A percentile compares a stretch with the other conserved stretches of the same genome.
Evolutionary conservation across 805 yeast species (phyloP).

Genomic region (Candida palmyrensis): DNA sequence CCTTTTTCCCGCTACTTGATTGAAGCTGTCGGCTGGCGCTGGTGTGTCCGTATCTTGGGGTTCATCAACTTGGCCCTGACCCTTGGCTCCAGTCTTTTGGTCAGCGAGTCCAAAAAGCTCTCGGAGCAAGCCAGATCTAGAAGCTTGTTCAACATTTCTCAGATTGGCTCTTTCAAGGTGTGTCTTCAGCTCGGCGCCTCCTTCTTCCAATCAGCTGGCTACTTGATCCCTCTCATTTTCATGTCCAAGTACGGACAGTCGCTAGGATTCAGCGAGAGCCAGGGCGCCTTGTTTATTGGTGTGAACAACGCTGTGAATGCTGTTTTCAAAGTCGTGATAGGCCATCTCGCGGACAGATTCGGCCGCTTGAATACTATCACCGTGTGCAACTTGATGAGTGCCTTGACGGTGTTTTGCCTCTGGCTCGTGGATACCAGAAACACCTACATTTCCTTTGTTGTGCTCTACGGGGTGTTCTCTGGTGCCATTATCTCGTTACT

Average conservation of each 20-base stretch:
- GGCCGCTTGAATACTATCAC: slow-evolving; percentile 16
- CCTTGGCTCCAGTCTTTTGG: slow-evolving; percentile 10
- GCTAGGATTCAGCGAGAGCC: slow-evolving; percentile 19
- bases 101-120: slow-evolving; percentile 8
- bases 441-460: slow-evolving; percentile 25
- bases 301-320: slow-evolving; percentile 30
- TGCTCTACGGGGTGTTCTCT: slow-evolving; percentile 28
- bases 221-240: slow-evolving; percentile 25
- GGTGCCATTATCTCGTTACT: slow-evolving; percentile 29
- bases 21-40: slow-evolving; percentile 25
- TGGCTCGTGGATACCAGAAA: slow-evolving; percentile 15
- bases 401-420: slow-evolving; percentile 12
- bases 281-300: slow-evolving; percentile 31
- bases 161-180: slow-evolving; percentile 14
- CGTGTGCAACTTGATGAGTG: slow-evolving; percentile 12
- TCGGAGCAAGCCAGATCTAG: slow-evolving; percentile 2
- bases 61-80: slow-evolving; percentile 16
- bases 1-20: slow-evolving; percentile 20
- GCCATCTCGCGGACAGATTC: slow-evolving; percentile 12
- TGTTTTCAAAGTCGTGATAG: slow-evolving; percentile 12
- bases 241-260: slow-evolving; percentile 30
- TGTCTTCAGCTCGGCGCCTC: slow-evolving; percentile 16
- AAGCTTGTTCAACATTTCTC: slow-evolving; percentile 7
- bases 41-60: slow-evolving; percentile 27
- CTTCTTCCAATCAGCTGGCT: slow-evolving; percentile 29